A percentile compares a stretch with the other conserved stretches of the same genome.
Conservation (phyloP, 1,284 basidiomycete species). For the Agroathelia rolfsii region DNA sequence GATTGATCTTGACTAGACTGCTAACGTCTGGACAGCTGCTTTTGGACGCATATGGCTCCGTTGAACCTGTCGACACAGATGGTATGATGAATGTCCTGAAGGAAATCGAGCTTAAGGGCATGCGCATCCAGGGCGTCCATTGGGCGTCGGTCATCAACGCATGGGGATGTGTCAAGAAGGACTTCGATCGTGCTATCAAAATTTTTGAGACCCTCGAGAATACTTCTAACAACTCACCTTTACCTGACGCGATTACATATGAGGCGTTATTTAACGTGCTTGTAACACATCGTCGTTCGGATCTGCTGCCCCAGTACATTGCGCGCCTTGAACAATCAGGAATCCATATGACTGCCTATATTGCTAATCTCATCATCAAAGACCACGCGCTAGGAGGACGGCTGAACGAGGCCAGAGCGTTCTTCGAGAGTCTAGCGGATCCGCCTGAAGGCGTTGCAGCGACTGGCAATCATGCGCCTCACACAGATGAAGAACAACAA, state of each 20-base stretch:
- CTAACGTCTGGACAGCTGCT: slow-evolving; percentile 48
- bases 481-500: too few species aligned
- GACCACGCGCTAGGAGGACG: slow-evolving; percentile 72
- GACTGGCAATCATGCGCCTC: slow-evolving; percentile 76
- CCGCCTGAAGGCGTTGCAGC: slow-evolving; percentile 83
- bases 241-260: slow-evolving; percentile 82
- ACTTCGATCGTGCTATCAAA: slow-evolving; percentile 69
- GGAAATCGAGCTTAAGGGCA: slow-evolving; percentile 41
- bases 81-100: slow-evolving; percentile 72
- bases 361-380: slow-evolving; percentile 88
- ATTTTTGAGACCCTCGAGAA: slow-evolving; percentile 72
- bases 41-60: slow-evolving; percentile 82
- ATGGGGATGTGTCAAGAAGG: slow-evolving; percentile 73
- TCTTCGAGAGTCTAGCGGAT: slow-evolving; percentile 88
- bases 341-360: slow-evolving; percentile 91
- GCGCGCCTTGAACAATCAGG: slow-evolving; percentile 52
- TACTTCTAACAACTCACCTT: slow-evolving; percentile 12
- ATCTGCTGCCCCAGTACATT: slow-evolving; percentile 69
- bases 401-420: slow-evolving; percentile 57
- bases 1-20: slow-evolving; percentile 11
- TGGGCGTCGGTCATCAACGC: slow-evolving; percentile 91
- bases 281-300: slow-evolving; percentile 69
- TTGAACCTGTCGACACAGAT: slow-evolving; percentile 72
- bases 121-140: slow-evolving; percentile 75
- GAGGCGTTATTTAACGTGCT: slow-evolving; percentile 89